Base-by-base conservation (phyloP, 345 rosid species). In the Salix viminalis region DNA sequence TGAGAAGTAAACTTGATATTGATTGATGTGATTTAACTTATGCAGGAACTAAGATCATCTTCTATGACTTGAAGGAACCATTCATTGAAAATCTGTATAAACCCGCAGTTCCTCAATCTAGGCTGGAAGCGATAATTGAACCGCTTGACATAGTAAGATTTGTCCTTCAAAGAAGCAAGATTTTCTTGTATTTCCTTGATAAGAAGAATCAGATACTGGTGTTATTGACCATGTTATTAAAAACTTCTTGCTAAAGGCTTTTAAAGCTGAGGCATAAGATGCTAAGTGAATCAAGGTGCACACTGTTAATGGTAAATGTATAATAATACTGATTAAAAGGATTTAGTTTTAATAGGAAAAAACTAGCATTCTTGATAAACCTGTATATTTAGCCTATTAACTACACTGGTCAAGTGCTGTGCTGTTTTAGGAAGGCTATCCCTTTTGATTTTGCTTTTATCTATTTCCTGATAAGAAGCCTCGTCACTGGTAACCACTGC, bases 21-120 rank as follows among this genome's bases (percentile, higher is more conserved):
- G 41, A 26, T 72, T 82, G 78, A 77, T 80, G 67, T 46, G 64
- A 79, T 82, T 46, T 67, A 6, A 48, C 65, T 76, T 42, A 64
- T 90, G 83, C 94, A 93, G 99, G 98, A 78, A 95, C 93, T 65
- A 95, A 93, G 83, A 90, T 92, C 78, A 83, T 95, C 77, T 95
- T 95, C 85, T 95, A 90, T 82, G 98, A 95, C 87, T 81, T 95
- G 82, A 85, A 90, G 89, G 98, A 89, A 78, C 90, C 92, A 54
- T 88, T 95, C 84, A 89, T 95, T 39, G 94, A 95, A 74, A 83
- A 91, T 79, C 75, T 95, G 77, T 95, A 95, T 78, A 93, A 89
- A 84, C 92, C 94, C 46, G 89, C 79, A 71, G 96, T 91, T 79
- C 81, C 91, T 65, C 94, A 90, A 58, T 86, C 90, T 21, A 86